A percentile compares a stretch with the other conserved stretches of the same genome.
Conservation (phyloP, 208 protist genomes). For the Balamuthia mandrillaris region DNA sequence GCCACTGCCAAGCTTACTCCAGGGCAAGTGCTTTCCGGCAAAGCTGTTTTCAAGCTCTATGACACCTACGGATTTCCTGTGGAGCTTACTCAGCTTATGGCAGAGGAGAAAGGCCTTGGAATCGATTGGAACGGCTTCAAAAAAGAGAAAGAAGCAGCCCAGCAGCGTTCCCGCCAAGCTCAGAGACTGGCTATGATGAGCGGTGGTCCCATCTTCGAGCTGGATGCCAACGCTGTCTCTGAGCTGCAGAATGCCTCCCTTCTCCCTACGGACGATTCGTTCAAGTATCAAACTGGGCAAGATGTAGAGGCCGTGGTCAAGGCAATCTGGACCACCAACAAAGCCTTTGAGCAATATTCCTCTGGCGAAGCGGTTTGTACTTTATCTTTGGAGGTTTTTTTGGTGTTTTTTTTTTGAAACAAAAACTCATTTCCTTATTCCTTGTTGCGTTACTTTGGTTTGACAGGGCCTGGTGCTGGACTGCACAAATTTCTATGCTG, state of each 20-base stretch:
- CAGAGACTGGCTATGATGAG: too few relatives aligned
- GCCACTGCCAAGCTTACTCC: slow-evolving; percentile 34
- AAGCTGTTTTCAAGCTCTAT: slow-evolving; percentile 88
- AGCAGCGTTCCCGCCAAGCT: slow-evolving; percentile 21
- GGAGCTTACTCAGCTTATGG: slow-evolving; percentile 95
- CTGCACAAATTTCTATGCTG: slow-evolving; percentile 95
- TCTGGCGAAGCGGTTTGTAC: slow-evolving; percentile 91
- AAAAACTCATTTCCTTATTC: too few relatives aligned
- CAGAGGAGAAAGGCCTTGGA: slow-evolving; percentile 84
- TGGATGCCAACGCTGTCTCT: slow-evolving; percentile 64
- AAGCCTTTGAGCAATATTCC: slow-evolving; percentile 82
- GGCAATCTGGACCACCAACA: slow-evolving; percentile 76
- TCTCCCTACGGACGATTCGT: slow-evolving; percentile 83
- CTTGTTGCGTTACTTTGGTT: background rate
- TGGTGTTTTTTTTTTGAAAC: too few relatives aligned
- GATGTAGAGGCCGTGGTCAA: slow-evolving; percentile 44
- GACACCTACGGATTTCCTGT: slow-evolving; percentile 96
- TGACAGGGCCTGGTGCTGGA: slow-evolving; percentile 84
- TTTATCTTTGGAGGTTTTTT: too few relatives aligned
- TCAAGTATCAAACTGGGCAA: slow-evolving; percentile 82
- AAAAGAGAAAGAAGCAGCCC: background rate
- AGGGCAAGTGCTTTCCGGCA: slow-evolving; percentile 76
- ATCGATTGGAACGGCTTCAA: slow-evolving; percentile 71
- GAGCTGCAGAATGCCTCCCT: slow-evolving; percentile 76
- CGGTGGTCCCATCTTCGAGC: slow-evolving; percentile 12